Conservation (phyloP, 495 filamentous ascomycete genomes). For the Trichoderma gamsii region DNA sequence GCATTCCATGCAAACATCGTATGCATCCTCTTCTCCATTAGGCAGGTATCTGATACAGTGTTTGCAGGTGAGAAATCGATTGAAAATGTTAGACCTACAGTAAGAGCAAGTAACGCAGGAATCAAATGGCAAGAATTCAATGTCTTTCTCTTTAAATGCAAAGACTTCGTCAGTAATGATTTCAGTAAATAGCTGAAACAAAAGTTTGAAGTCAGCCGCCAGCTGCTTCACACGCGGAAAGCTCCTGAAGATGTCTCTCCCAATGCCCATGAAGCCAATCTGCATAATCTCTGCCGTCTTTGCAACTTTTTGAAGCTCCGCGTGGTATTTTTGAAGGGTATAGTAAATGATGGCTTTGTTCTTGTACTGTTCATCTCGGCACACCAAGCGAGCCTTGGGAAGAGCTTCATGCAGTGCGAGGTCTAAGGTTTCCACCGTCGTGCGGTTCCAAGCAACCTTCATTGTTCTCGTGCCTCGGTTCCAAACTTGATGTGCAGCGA, state of each 20-base stretch:
- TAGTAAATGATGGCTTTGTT: conserved; percentile 92
- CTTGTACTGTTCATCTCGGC: conserved; percentile 98
- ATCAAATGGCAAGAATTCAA: conserved; percentile 72
- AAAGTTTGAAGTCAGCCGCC: conserved; percentile 66
- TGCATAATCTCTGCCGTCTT: conserved; percentile 36
- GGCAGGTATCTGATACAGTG: conserved; percentile 58
- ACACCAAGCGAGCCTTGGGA: conserved; percentile 80
- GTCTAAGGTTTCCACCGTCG: conserved; percentile 81
- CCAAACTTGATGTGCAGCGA: conserved; percentile 98
- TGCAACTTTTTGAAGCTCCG: conserved; percentile 51
- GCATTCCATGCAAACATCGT: conserved; percentile 96
- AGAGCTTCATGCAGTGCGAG: conserved; percentile 80
- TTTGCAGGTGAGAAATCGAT: conserved; percentile 88
- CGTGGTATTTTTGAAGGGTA: conserved; percentile 70
- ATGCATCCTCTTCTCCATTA: conserved; percentile 64
- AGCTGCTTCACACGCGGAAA: conserved; percentile 59
- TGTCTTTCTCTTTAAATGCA: conserved; percentile 53
- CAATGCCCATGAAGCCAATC: conserved; percentile 36
- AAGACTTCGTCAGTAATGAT: conserved; percentile 85
- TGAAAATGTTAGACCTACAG: conserved; percentile 94
- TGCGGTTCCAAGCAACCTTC: conserved; percentile 98
- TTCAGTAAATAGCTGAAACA: conserved; percentile 69
- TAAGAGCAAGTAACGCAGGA: conserved; percentile 92
- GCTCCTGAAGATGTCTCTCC: conserved; percentile 39
- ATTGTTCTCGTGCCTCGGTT: conserved; percentile 91